A percentile compares a stretch with the other conserved stretches of the same genome.
phyloP scores from a whole-genome alignment of 352 stramenopile species.

The Paralagenidium karlingii region DNA sequence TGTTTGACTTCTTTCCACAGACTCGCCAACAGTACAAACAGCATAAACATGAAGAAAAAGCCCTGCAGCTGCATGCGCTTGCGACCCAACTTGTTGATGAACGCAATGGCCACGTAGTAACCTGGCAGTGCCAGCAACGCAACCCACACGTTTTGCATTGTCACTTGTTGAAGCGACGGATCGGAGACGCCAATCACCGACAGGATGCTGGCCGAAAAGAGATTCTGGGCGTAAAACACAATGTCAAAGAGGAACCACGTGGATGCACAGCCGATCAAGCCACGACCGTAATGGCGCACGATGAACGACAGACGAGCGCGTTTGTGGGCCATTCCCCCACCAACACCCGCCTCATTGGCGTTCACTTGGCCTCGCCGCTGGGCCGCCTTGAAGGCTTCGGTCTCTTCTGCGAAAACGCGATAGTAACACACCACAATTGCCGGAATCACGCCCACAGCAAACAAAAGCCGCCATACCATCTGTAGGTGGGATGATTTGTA shows the following conservation, averaged over 20 bases:
- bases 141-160: conserved; percentile 12
- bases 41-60: conserved; percentile 9
- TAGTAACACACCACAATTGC: conserved; percentile 8
- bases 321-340: too few relatives aligned
- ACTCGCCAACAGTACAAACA: conserved; percentile 9
- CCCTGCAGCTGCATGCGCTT: conserved; percentile 16
- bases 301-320: conserved; percentile 5
- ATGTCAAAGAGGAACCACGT: conserved; percentile 29
- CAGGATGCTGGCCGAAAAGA: conserved; percentile 12
- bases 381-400: conserved; percentile 5
- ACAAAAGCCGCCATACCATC: conserved; percentile 10
- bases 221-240: conserved; percentile 20
- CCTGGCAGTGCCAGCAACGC: conserved; percentile 16
- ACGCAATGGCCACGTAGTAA: conserved; percentile 19
- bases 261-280: conserved; percentile 13
- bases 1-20: conserved; percentile 8
- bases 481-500: conserved; percentile 1
- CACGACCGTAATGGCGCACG: conserved; percentile 6
- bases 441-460: conserved; percentile 10
- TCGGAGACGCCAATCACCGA: conserved; percentile 4
- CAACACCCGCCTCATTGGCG: too few relatives aligned
- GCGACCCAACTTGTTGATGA: conserved; percentile 18
- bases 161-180: conserved; percentile 4
- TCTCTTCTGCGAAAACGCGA: conserved; percentile 11
- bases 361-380: not conserved